Base-by-base conservation (phyloP, 495 filamentous ascomycete genomes). In the Daldinia caldariorum region DNA sequence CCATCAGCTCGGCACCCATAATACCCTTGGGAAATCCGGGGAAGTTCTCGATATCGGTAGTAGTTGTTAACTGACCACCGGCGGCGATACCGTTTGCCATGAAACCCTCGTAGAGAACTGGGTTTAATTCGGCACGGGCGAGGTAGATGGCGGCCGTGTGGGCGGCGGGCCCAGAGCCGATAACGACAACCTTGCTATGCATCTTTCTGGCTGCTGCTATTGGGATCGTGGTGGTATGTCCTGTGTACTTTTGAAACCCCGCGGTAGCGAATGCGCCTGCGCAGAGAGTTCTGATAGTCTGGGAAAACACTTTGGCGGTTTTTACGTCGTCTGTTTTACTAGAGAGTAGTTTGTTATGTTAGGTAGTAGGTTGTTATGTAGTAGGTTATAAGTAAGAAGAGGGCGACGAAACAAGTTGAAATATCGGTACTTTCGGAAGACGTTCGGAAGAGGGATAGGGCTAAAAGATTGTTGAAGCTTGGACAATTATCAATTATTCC, bases 101-200 rank as follows among this genome's bases (percentile, higher is more conserved):
- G 85, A 98, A 97, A 66, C 95, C 95, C 83, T 99, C 95, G 76
- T 98, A 99, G 61, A 99, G 83, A 65, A 97, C 91, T 39, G 95
- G 91, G 77, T 91, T 90, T 70, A 99, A 83, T 79, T 99, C 94
- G 69, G 95, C 95, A 76, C 95, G 91, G 31, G 94, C 90, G 66
- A 97, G 90, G 79, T 99, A 99, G 77, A 99, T 88, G 71, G 94
- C 95, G 62, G 95, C 95, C 43, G 95, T 98, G 84, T 99, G 95
- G 77, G 93, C 95, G 70, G 93, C 95, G 59, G 95, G 95, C 84
- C 95, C 95, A 61, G 95, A 98, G 83, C 94, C 93, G 81, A 93
- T 89, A 75, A 93, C 88, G 74, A 94, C 90, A 54, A 94, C 91
- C 77, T 92, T 92, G 80, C 83, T 89, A 79, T 94, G 92, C 85